These are phyloP conservation scores for Talaromyces verruculosus DNA, from an alignment of 2,329 filamentous ascomycete genomes.

Conservation along the genomic window DNA sequence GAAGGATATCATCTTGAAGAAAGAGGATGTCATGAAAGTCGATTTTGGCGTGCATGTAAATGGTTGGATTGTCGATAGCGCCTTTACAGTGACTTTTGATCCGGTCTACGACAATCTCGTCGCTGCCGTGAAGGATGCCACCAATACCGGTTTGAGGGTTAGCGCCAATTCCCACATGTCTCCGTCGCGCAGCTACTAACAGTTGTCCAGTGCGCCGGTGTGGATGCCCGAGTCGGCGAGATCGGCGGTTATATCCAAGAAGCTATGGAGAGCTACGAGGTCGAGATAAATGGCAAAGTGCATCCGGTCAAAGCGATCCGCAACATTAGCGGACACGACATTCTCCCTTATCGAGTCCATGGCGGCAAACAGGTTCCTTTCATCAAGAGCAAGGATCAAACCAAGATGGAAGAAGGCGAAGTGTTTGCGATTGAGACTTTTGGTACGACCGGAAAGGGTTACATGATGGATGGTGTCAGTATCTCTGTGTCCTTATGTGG, in stretches of 20 bases:
- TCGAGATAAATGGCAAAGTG: conserved; percentile 54
- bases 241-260: conserved; percentile 61
- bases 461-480: conserved; percentile 49
- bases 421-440: conserved; percentile 62
- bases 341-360: conserved; percentile 56
- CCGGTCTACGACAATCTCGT: conserved; percentile 73
- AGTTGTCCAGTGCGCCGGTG: conserved; percentile 48
- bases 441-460: conserved; percentile 55
- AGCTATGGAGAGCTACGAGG: conserved; percentile 63
- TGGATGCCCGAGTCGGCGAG: conserved; percentile 56
- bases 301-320: conserved; percentile 58
- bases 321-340: conserved; percentile 57
- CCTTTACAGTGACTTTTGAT: conserved; percentile 77
- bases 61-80: conserved; percentile 76
- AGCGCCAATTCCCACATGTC: neutral
- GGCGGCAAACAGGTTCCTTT: conserved; percentile 59
- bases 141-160: conserved; percentile 59
- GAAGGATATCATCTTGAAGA: conserved; percentile 68
- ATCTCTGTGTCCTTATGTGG: neutral
- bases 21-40: conserved; percentile 77
- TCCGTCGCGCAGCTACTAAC: conserved; percentile 19
- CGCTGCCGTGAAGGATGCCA: conserved; percentile 70
- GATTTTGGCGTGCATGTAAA: conserved; percentile 81
- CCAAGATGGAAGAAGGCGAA: conserved; percentile 61
- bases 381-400: conserved; percentile 50